Percentiles rank a stretch among this genome's conserved stretches.
phyloP scores from a whole-genome alignment of 2,329 filamentous ascomycete species.

The Cladobotryum protrusum region DNA sequence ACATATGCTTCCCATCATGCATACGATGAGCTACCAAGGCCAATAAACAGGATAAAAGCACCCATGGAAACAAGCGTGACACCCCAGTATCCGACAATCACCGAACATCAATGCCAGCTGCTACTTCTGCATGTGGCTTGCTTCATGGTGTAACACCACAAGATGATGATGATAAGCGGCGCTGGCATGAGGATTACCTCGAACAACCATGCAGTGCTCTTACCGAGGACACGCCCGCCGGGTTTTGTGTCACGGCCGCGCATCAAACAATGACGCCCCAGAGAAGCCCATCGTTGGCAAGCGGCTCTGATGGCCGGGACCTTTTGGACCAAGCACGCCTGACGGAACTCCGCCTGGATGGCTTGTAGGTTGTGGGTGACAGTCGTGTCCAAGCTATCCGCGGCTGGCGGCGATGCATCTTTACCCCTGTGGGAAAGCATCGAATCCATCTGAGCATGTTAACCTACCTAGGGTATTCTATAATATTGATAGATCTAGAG shows the following conservation, averaged over 20 bases:
- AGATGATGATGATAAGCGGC: slow-evolving; percentile 46
- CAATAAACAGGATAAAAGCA: slow-evolving; percentile 39
- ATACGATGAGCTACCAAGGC: slow-evolving; percentile 32
- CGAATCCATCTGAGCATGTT: no score
- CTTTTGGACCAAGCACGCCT: slow-evolving; percentile 27
- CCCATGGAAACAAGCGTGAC: slow-evolving; percentile 50
- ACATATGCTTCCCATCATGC: slow-evolving; percentile 34
- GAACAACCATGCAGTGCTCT: slow-evolving; percentile 41
- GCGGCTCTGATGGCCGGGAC: slow-evolving; percentile 26
- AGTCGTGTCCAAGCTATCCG: no score
- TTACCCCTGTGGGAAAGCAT: no score
- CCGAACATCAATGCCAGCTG: slow-evolving; percentile 24
- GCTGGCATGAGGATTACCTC: no score
- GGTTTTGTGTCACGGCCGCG: slow-evolving; percentile 36
- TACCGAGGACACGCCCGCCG: slow-evolving; percentile 34
- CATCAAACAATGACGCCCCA: slow-evolving; percentile 37
- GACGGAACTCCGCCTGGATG: slow-evolving; percentile 19
- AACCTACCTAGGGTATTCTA: no score
- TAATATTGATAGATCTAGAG: no score
- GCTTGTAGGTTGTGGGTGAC: no score
- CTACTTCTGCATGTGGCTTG: slow-evolving; percentile 42
- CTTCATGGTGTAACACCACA: slow-evolving; percentile 33
- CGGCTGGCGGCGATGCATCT: no score
- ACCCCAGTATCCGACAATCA: slow-evolving; percentile 39
- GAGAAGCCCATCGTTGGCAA: slow-evolving; percentile 27